Evolutionary conservation across 1,139 yeast genomes (phyloP).

Genomic region (Geotrichum europaeum): DNA sequence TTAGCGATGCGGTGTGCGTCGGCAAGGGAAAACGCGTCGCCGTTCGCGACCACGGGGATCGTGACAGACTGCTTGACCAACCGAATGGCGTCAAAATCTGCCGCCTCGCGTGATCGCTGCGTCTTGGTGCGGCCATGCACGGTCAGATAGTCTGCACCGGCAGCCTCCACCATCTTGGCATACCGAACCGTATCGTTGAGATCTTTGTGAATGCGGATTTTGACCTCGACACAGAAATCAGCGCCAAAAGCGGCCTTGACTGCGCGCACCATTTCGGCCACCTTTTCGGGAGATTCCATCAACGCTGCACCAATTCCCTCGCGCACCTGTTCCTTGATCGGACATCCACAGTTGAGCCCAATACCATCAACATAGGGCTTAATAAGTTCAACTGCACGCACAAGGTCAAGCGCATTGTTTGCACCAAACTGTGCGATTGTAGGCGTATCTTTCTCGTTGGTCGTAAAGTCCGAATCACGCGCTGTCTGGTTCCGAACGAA

Average conservation of each 20-base stretch:
- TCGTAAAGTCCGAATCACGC: conserved; percentile 75
- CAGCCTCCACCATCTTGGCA: conserved; percentile 64
- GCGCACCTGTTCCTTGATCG: conserved; percentile 87
- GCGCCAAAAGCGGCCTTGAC: conserved; percentile 72
- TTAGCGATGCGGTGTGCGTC: conserved; percentile 60
- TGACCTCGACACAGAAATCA: conserved; percentile 72
- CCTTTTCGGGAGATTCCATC: conserved; percentile 76
- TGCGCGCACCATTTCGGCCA: conserved; percentile 75
- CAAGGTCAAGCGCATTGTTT: conserved; percentile 75
- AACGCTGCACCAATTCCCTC: conserved; percentile 97
- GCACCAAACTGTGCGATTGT: conserved; percentile 89
- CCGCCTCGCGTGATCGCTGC: conserved; percentile 81
- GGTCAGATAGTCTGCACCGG: conserved; percentile 90
- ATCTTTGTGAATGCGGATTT: conserved; percentile 80
- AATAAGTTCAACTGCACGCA: conserved; percentile 83
- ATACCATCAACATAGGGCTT: conserved; percentile 88
- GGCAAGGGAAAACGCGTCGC: conserved; percentile 70
- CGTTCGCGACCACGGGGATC: conserved; percentile 90
- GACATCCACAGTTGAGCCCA: conserved; percentile 96
- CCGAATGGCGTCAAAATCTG: conserved; percentile 74
- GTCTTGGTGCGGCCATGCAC: conserved; percentile 88
- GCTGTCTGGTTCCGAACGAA: conserved; percentile 83
- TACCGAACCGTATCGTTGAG: conserved; percentile 64
- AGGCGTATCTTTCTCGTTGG: conserved; percentile 62
- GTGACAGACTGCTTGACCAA: conserved; percentile 52